Conservation (phyloP, 2,329 filamentous ascomycete species). For the Aureobasidium sp. region DNA sequence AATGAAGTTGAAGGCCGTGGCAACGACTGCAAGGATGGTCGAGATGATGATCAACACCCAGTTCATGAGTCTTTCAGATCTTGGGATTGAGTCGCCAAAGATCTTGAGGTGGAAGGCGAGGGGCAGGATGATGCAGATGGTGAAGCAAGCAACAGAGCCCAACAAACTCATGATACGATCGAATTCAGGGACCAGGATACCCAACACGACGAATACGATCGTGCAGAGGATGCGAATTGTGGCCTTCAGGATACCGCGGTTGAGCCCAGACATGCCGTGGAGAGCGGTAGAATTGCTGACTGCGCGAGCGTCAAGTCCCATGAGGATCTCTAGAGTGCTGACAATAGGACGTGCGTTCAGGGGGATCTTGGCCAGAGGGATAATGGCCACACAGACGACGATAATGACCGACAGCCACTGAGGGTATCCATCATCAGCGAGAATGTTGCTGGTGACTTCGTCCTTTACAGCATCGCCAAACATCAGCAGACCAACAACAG, state of each 20-base stretch:
- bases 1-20: conserved; percentile 82
- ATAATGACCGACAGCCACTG: conserved; percentile 66
- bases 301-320: conserved; percentile 58
- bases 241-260: conserved; percentile 53
- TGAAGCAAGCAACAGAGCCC: conserved; percentile 84
- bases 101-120: conserved; percentile 85
- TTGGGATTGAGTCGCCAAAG: conserved; percentile 65
- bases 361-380: conserved; percentile 92
- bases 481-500: conserved; percentile 82
- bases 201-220: conserved; percentile 66
- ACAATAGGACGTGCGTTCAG: conserved; percentile 84
- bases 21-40: conserved; percentile 61
- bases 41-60: conserved; percentile 66
- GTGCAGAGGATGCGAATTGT: conserved; percentile 60
- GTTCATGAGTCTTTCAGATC: conserved; percentile 57
- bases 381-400: conserved; percentile 81
- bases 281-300: conserved; percentile 46
- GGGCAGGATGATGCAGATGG: conserved; percentile 87
- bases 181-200: conserved; percentile 68
- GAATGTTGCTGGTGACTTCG: conserved; percentile 85
- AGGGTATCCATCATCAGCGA: conserved; percentile 68
- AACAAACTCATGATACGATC: conserved; percentile 88
- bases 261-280: conserved; percentile 49
- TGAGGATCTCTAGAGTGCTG: conserved; percentile 72
- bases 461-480: conserved; percentile 85